Percentiles rank a stretch among this genome's conserved stretches.
Evolutionary conservation across 2,329 filamentous ascomycete species (phyloP).

Genomic region (Hypomyces rosellus): DNA sequence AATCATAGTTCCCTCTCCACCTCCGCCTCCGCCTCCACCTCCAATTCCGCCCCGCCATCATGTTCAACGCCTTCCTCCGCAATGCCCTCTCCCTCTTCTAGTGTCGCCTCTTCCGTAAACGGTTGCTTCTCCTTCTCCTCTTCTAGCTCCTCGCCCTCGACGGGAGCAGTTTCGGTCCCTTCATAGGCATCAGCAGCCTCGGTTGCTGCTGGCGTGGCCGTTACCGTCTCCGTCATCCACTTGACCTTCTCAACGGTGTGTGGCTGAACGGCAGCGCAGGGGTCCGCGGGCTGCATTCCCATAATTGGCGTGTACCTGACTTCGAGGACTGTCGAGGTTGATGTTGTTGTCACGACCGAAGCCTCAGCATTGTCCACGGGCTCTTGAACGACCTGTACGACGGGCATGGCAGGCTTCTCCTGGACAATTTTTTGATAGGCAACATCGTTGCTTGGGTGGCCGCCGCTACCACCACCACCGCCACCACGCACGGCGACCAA

Average conservation of each 20-base stretch:
- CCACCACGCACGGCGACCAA: constrained; percentile 38
- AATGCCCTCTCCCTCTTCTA: not conserved
- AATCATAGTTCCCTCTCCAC: too few species aligned
- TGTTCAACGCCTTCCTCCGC: not conserved
- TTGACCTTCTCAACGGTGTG: constrained; percentile 14
- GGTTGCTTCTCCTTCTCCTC: constrained; percentile 4
- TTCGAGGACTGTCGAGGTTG: not conserved
- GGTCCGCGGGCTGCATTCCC: constrained; percentile 11
- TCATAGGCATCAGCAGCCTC: constrained; percentile 7
- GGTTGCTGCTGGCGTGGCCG: constrained; percentile 16
- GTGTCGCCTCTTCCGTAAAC: not conserved
- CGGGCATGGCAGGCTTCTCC: constrained; percentile 20
- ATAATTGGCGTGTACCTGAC: not conserved
- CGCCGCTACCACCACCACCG: not conserved
- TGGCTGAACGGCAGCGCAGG: constrained; percentile 8
- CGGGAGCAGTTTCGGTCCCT: constrained; percentile 12
- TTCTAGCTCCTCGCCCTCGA: constrained; percentile 12
- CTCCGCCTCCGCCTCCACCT: too few species aligned
- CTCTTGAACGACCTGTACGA: constrained; percentile 15
- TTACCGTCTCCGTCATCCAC: constrained; percentile 26
- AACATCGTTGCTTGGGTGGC: not conserved
- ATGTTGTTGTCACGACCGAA: not conserved
- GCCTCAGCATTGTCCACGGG: not conserved
- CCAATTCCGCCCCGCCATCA: not conserved
- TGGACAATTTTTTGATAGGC: constrained; percentile 25